Percentiles rank a stretch among this genome's conserved stretches.
These are phyloP conservation scores for Azolla pinnata DNA, from an alignment of 75 land plant species.

Conservation along the genomic window DNA sequence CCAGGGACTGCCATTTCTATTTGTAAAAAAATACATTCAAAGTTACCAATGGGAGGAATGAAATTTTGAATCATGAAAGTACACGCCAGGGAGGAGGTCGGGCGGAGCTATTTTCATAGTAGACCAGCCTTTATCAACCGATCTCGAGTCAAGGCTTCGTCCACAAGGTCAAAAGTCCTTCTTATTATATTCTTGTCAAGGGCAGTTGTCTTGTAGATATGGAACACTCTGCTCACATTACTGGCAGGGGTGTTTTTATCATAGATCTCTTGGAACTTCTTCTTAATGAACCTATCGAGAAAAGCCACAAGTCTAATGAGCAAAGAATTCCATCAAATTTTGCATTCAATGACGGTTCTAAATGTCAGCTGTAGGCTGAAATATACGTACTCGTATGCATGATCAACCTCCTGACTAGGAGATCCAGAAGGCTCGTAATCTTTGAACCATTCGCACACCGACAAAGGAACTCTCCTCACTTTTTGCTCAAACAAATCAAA, in stretches of 20 bases:
- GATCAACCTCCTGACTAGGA: constrained; percentile 63
- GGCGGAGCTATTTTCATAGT: constrained; percentile 42
- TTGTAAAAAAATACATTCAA: too few species aligned
- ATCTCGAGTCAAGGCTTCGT: constrained; percentile 59
- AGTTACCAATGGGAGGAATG: too few species aligned
- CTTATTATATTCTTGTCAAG: constrained; percentile 75
- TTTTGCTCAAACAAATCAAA: constrained; percentile 89
- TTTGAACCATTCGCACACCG: constrained; percentile 77
- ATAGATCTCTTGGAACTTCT: constrained; percentile 86
- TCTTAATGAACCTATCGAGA: constrained; percentile 56
- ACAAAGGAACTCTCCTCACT: constrained; percentile 49
- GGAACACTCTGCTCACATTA: constrained; percentile 59
- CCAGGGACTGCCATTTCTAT: too few species aligned
- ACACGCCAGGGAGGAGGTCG: too few species aligned
- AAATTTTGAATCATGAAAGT: too few species aligned
- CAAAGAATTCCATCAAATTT: too few species aligned
- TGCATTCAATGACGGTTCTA: too few species aligned
- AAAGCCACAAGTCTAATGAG: too few species aligned
- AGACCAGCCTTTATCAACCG: constrained; percentile 54
- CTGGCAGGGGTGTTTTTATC: constrained; percentile 50
- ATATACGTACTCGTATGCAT: constrained; percentile 76
- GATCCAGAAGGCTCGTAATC: constrained; percentile 66
- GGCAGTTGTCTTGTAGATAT: constrained; percentile 85
- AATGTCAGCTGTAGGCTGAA: too few species aligned
- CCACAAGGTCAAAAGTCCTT: constrained; percentile 80